A percentile compares a stretch with the other conserved stretches of the same genome.
phyloP scores from a whole-genome alignment of 2,329 filamentous ascomycete genomes.

The Fusarium denticulatum region DNA sequence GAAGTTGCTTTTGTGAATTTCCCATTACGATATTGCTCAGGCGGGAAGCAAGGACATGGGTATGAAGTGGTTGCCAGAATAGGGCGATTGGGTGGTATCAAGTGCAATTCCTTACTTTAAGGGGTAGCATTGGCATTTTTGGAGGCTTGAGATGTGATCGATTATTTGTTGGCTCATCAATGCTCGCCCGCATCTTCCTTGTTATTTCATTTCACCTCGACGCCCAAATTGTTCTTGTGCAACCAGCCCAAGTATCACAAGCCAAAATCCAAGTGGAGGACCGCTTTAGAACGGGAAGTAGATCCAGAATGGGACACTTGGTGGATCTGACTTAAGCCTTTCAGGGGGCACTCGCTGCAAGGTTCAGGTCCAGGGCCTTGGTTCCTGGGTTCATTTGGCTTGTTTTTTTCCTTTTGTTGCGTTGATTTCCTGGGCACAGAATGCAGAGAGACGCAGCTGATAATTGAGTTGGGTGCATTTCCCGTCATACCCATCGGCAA shows the following conservation, averaged over 20 bases:
- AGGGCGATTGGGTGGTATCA: constrained; percentile 16
- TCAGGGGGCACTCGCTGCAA: constrained; percentile 6
- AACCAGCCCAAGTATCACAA: constrained; percentile 6
- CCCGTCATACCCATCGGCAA: background rate
- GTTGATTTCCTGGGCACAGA: constrained; percentile 6
- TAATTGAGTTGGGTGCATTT: constrained; percentile 5
- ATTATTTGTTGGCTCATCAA: background rate
- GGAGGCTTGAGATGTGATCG: background rate
- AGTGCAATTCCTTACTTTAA: constrained; percentile 23
- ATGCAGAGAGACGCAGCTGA: constrained; percentile 3
- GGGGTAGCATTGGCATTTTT: background rate
- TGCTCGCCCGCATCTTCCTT: background rate
- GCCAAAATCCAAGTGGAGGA: background rate
- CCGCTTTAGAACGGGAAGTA: constrained; percentile 7
- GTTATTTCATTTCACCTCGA: background rate
- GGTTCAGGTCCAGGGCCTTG: constrained; percentile 11
- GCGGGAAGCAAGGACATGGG: constrained; percentile 43
- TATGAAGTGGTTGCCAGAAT: constrained; percentile 21
- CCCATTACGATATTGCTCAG: constrained; percentile 1
- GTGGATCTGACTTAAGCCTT: constrained; percentile 10
- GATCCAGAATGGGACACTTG: constrained; percentile 13
- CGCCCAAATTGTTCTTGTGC: background rate
- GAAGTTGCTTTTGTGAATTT: constrained; percentile 21
- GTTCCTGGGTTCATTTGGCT: constrained; percentile 2
- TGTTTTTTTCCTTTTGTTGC: background rate